Percentiles rank a stretch among this genome's conserved stretches.
Evolutionary conservation across 2,329 filamentous ascomycete genomes (phyloP).

Genomic region (Penicillium sclerotiorum): DNA sequence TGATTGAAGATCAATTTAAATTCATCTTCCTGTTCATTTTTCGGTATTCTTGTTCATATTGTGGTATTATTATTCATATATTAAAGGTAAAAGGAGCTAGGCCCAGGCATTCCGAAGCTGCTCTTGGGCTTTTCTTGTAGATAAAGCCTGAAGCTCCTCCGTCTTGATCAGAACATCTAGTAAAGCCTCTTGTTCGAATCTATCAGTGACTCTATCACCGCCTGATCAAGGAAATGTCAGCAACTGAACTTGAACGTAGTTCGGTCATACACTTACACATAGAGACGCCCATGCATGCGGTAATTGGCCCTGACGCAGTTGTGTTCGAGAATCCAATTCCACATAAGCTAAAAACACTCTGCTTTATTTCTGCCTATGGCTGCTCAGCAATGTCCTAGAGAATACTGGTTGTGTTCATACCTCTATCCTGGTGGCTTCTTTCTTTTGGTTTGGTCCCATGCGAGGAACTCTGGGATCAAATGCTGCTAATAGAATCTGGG

Average conservation of each 20-base stretch:
- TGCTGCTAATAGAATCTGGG: constrained; percentile 57
- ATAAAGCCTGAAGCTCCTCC: constrained; percentile 9
- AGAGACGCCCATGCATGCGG: constrained; percentile 14
- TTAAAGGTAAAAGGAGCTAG: not conserved
- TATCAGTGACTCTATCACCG: constrained; percentile 9
- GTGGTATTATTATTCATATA: not conserved
- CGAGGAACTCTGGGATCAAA: constrained; percentile 51
- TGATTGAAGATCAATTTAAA: too few relatives aligned
- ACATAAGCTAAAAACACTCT: constrained; percentile 11
- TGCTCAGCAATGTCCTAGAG: not conserved
- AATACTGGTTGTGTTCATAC: not conserved
- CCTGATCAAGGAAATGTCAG: not conserved
- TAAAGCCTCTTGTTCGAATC: constrained; percentile 10
- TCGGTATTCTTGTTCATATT: not conserved
- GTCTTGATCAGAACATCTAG: constrained; percentile 9
- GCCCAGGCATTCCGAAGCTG: constrained; percentile 10
- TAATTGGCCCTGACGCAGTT: constrained; percentile 10
- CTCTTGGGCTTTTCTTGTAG: constrained; percentile 8
- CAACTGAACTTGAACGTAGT: not conserved
- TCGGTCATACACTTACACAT: constrained; percentile 6
- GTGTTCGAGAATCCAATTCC: constrained; percentile 14
- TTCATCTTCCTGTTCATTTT: not conserved
- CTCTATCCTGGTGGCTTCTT: not conserved
- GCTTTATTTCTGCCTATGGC: constrained; percentile 2
- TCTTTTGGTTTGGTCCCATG: constrained; percentile 20